These are phyloP conservation scores for Colletotrichum cuscutae DNA, from an alignment of 2,329 filamentous ascomycete genomes.

Conservation along the genomic window DNA sequence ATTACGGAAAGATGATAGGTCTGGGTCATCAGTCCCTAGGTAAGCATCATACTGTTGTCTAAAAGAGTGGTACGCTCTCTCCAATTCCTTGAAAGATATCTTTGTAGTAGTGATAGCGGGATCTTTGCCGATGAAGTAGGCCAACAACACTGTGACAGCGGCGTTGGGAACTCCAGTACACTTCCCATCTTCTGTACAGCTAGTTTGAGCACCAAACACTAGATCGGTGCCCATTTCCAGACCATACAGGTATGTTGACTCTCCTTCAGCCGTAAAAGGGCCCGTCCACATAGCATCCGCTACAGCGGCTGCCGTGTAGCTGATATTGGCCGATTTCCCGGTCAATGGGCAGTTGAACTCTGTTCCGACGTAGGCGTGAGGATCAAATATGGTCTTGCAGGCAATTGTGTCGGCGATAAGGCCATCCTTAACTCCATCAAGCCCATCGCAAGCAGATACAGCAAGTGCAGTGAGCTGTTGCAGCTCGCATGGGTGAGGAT, in stretches of 20 bases:
- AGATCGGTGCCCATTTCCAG: slow-evolving; percentile 4
- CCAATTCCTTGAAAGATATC: slow-evolving; percentile 2
- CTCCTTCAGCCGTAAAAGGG: neutral
- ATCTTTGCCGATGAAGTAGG: slow-evolving; percentile 12
- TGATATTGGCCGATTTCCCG: neutral
- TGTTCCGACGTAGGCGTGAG: slow-evolving; percentile 28
- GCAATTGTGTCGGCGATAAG: slow-evolving; percentile 27
- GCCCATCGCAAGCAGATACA: slow-evolving; percentile 42
- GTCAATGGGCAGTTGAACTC: slow-evolving; percentile 16
- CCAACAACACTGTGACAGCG: neutral
- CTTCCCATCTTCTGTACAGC: neutral
- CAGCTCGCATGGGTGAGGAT: slow-evolving; percentile 36
- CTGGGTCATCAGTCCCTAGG: slow-evolving; percentile 42
- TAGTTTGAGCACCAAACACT: neutral
- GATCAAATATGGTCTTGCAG: slow-evolving; percentile 37
- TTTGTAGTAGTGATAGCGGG: neutral
- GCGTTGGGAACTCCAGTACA: neutral
- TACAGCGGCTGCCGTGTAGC: neutral
- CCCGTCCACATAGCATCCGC: slow-evolving; percentile 10
- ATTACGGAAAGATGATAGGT: slow-evolving; percentile 43
- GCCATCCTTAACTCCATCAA: slow-evolving; percentile 39
- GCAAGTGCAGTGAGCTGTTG: slow-evolving; percentile 45
- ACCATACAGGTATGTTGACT: neutral
- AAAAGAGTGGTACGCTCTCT: neutral
- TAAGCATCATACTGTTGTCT: slow-evolving; percentile 18